Evolutionary conservation across 2,329 filamentous ascomycete genomes (phyloP).

Genomic region (Sclerotinia nivalis): DNA sequence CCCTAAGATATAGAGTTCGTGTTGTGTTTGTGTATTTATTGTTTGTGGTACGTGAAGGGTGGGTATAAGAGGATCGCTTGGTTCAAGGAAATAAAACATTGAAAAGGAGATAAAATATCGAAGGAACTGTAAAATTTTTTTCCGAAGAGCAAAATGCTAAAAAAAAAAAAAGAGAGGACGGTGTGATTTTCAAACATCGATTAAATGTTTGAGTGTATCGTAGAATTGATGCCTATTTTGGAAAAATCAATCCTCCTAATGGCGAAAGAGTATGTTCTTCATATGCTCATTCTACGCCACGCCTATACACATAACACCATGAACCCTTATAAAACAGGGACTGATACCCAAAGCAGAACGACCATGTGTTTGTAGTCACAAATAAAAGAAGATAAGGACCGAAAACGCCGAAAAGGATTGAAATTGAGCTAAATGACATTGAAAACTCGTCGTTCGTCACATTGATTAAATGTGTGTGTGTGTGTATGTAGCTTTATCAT

Average conservation of each 20-base stretch:
- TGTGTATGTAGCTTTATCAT: slow-evolving; percentile 43
- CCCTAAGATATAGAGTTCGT: slow-evolving; percentile 15
- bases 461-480: slow-evolving; percentile 21
- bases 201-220: slow-evolving; percentile 29
- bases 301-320: slow-evolving; percentile 41
- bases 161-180: slow-evolving; percentile 40
- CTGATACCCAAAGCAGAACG: slow-evolving; percentile 35
- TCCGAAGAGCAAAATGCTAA: slow-evolving; percentile 26
- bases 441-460: slow-evolving; percentile 45
- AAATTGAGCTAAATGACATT: slow-evolving; percentile 37
- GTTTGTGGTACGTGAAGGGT: slow-evolving; percentile 1
- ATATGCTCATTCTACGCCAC: slow-evolving; percentile 39
- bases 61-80: slow-evolving; percentile 21
- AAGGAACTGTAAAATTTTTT: not conserved
- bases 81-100: slow-evolving; percentile 20
- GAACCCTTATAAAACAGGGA: slow-evolving; percentile 31
- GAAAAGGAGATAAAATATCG: slow-evolving; percentile 18
- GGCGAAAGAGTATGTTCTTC: slow-evolving; percentile 34
- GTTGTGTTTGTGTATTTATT: not conserved
- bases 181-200: slow-evolving; percentile 32
- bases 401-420: slow-evolving; percentile 38
- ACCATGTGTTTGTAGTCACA: slow-evolving; percentile 26
- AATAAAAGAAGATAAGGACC: slow-evolving; percentile 32
- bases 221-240: slow-evolving; percentile 31
- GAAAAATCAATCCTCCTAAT: slow-evolving; percentile 29